Base-by-base conservation (phyloP, 2,329 filamentous ascomycete genomes). In the Chaetomium sp. region DNA sequence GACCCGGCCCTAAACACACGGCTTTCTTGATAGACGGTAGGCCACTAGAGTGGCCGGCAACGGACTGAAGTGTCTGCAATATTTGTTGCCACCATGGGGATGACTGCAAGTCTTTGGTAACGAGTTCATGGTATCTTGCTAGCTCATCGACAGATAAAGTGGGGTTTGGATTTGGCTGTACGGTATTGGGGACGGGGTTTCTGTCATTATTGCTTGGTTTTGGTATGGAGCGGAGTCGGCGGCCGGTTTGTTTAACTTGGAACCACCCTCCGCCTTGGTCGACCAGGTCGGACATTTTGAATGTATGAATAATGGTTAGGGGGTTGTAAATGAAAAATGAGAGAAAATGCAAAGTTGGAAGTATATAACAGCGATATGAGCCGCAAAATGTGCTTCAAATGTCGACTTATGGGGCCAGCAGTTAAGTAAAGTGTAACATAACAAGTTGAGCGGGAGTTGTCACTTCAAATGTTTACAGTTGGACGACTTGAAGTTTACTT, bases 1-100 rank as follows among this genome's bases (percentile, higher is more conserved):
- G 73, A 2, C 81, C 81, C 2, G 79, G 67, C 0, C 81, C 81
- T 5, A 84, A 71, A 57, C 80, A 82, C 5, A 84, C 62, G 1
- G 79, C 81, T 12, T 66, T 69, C 1, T 65, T 68, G 38, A 76
- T 64, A 27, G 19, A n/a, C n/a, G 55, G 61, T 40, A 27, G 19
- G 3, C 61, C 59, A 11, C 33, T 44, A 1, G 54, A 40, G 3
- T 53, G 45, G 38, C 42, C 52, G 19, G 59, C 62, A 6, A 68
- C 66, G 0, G 58, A 55, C 0, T 61, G 53, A 4, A 79, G 50
- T 3, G 76, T 60, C 0, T 64, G 60, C 5, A 65, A 62, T 3
- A 82, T 66, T 6, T 59, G 59, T 1, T 54, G 49, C 59, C 68
- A 71, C 27, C 67, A 67, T 1, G 63, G 37, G 3, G 69, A 62